Evolutionary conservation across 2,329 filamentous ascomycete species (phyloP), one percentile per base, ranked within the genome.

Genomic region (Aspergillus ustus): DNA sequence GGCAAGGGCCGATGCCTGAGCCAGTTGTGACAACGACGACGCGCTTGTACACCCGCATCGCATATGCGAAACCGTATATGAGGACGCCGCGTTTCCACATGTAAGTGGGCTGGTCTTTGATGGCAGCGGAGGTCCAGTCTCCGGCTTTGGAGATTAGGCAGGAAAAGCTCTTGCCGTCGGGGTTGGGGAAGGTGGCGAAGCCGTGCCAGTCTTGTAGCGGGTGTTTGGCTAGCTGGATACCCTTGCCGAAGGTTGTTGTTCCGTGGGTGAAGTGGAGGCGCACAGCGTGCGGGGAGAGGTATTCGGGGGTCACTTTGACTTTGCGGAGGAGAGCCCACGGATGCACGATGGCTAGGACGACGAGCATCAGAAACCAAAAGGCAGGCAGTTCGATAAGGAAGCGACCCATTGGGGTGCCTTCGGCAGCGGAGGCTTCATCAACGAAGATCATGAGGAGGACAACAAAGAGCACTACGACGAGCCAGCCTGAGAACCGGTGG

Each of bases 401-500:
- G 9, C 57, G 61, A 5, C 78, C 76, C 13, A 82, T 66, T 3
- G 72, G 67, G 44, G 73, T 70, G 3, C 79, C 64, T 15, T 73
- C 60, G 20, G 74, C 72, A 15, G 68, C 67, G 19, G 77, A 71
- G n/a, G 77, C 73, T 43, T 80, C 73, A 54, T 83, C 76, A n/a
- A 82, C 77, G 37, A 85, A 77, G 9, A 91, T 76, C 46, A 91
- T 71, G 8, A 84, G 82, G 62, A 90, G 84, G 0, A 78, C 82
- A 84, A 90, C 90, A 71, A 93, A 88, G 34, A 92, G 76, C 1
- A 77, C 80, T 6, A 92, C 79, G 9, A 86, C 81, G 11, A 83
- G 80, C 90, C 90, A 93, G n/a, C 89, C 90, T 5, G 84, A 84
- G 73, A 90, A 92, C 52, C 90, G 88, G 75, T 93, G 91, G 51